Conservation (phyloP, 2,329 filamentous ascomycete genomes). For the Chrysoporthe cubensis region DNA sequence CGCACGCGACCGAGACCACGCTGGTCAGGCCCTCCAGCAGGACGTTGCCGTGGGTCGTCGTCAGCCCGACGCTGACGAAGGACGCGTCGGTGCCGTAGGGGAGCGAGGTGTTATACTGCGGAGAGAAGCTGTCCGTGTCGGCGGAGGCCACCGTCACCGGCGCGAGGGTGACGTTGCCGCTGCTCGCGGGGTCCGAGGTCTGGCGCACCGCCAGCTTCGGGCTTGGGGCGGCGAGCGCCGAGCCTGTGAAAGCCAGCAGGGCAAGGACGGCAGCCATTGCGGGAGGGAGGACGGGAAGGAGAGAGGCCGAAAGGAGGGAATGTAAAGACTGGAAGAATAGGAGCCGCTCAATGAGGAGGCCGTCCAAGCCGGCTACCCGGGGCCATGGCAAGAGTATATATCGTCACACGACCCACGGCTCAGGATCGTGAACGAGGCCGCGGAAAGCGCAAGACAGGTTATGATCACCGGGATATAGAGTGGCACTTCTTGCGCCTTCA, state of each 20-base stretch:
- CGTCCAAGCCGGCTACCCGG: background rate
- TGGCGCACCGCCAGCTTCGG: constrained; percentile 10
- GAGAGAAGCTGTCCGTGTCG: constrained; percentile 6
- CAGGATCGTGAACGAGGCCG: background rate
- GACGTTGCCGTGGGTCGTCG: constrained; percentile 15
- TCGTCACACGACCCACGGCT: background rate
- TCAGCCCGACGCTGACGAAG: constrained; percentile 21
- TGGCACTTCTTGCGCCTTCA: background rate
- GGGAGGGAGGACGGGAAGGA: background rate
- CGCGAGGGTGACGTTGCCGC: constrained; percentile 21
- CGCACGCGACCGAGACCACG: constrained; percentile 21
- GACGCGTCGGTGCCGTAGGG: constrained; percentile 19
- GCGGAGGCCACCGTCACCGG: constrained; percentile 12
- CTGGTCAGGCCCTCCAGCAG: constrained; percentile 20
- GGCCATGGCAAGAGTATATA: background rate
- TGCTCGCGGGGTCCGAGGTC: constrained; percentile 12
- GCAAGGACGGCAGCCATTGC: constrained; percentile 10
- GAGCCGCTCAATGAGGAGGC: background rate
- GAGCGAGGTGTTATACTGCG: constrained; percentile 18
- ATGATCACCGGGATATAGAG: constrained; percentile 13
- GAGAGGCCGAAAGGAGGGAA: background rate
- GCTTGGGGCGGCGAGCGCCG: constrained; percentile 14
- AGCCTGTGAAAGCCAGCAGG: constrained; percentile 10
- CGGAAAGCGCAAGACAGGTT: background rate
- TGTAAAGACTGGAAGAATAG: background rate